Base-by-base conservation (phyloP, 2,329 filamentous ascomycete genomes). In the Ceratocystis smalleyi region DNA sequence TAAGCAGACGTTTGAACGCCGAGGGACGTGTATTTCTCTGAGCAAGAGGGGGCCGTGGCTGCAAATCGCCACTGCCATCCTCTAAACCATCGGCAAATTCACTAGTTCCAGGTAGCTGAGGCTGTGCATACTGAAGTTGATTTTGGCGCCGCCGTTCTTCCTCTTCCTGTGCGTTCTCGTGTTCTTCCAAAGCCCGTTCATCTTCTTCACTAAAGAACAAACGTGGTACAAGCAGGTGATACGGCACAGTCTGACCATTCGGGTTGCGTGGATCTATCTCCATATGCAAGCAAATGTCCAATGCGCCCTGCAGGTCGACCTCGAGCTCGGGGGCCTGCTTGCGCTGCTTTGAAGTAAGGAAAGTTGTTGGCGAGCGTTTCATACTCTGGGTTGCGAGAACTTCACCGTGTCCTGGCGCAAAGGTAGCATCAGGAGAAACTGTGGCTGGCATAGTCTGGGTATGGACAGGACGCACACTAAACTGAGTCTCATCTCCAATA, bases 211-310 rank as follows among this genome's bases (percentile, higher is more conserved):
- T 79, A 65, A 85, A 85, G 74, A 79, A 81, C 62, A 99, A 76
- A 63, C 84, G 83, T 10, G 95, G 94, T 4, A 99, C 86, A 1
- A 97, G 80, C 4, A 99, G 76, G 47, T 90, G 81, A 73, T 99
- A 99, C 7, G 91, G 89, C 61, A 84, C 83, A 0, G 94, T 99
- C 68, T 89, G 90, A 15, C 94, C 95, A 0, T 88, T 81, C 0
- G 94, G 92, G 70, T 99, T 91, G 68, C 83, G 84, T 55, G 88
- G 82, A 70, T 87, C 91, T 67, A 96, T 84, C 75, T 99, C 94
- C 67, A 96, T 84, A 70, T 96, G 96, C 54, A 99, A 75, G 61
- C 84, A 88, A 43, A 99, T 86, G 68, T 96, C 91, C 8, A 99
- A 77, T 0, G 90, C 91, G 35, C 87, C 87, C 71, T 94, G 83